Base-by-base conservation (phyloP, 2,329 filamentous ascomycete genomes). In the Scedosporium minutisporum region DNA sequence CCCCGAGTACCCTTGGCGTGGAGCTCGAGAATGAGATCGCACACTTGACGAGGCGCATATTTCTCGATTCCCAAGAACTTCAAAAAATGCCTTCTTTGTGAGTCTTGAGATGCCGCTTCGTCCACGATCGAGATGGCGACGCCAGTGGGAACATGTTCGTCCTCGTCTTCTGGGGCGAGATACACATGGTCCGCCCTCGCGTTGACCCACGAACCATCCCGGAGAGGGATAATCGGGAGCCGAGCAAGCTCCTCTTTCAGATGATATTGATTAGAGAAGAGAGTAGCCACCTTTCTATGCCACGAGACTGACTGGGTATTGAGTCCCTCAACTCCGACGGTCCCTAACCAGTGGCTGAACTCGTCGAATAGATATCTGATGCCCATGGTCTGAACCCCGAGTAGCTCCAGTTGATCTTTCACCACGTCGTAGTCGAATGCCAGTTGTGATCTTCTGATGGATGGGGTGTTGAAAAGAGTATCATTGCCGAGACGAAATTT, bases 351-450 rank as follows among this genome's bases (percentile, higher is more conserved):
- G n/a, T 9, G n/a, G n/a, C 23, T 51, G n/a, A 51, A 23, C 23
- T 51, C 46, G 6, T 51, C 16, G 46, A 51, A 51, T 6, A 51
- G 46, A 23, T 51, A n/a, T 18, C 6, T 7, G 14, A 51, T 51
- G n/a, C 6, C n/a, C 46, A 63, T 53, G 6, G 41, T 23, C 16
- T 29, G 27, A 12, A 62, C 21, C 27, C 33, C 23, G 18, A 58
- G 21, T 4, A 38, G 14, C 38, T 59, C 23, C 29, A 58, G 27
- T 29, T 60, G 4, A 12, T 21, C 18, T n/a, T 55, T 12, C 2
- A 57, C 58, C 7, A 29, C 10, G 57, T 55, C 41, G 61, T 64
- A 64, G 7, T 25, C 27, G 55, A 63, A 60, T 10, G 63, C 61
- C 29, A 64, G 41, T 38, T 63, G 60, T 6, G 9, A 48, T 9